Conservation (phyloP, 768 basidiomycete genomes). For the Suillus cothurnatus region DNA sequence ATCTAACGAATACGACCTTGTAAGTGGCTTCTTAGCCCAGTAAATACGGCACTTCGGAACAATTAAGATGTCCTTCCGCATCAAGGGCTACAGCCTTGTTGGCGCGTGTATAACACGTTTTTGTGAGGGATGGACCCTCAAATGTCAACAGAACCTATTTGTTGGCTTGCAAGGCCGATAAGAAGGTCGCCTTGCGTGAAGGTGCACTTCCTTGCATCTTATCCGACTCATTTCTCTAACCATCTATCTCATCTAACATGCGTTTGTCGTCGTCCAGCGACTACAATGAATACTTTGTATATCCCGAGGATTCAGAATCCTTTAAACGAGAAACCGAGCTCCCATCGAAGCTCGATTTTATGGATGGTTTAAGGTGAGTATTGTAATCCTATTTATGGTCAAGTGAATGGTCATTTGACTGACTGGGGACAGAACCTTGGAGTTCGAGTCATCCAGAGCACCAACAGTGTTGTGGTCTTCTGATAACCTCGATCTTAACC, state of each 20-base stretch:
- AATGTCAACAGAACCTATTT: constrained; percentile 32
- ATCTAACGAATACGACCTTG: constrained; percentile 5
- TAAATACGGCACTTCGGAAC: constrained; percentile 26
- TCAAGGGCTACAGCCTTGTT: constrained; percentile 33
- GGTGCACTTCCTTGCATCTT: background rate
- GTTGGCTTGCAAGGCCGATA: constrained; percentile 25
- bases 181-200: constrained; percentile 28
- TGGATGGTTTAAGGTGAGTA: constrained; percentile 5
- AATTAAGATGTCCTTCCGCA: constrained; percentile 21
- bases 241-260: constrained; percentile 2
- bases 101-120: constrained; percentile 38
- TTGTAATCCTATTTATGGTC: too few species aligned
- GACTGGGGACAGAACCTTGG: background rate
- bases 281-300: constrained; percentile 1
- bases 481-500: background rate
- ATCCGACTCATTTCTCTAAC: background rate
- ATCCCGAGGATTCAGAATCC: background rate
- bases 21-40: constrained; percentile 18
- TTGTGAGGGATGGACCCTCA: constrained; percentile 38
- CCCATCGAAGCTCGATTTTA: constrained; percentile 6
- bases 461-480: constrained; percentile 2
- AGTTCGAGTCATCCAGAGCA: background rate
- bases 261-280: background rate
- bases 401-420: background rate
- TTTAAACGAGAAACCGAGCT: background rate